Percentiles rank a stretch among this genome's conserved stretches.
phyloP scores from a whole-genome alignment of 768 basidiomycete species.

The Trametes elegans region DNA sequence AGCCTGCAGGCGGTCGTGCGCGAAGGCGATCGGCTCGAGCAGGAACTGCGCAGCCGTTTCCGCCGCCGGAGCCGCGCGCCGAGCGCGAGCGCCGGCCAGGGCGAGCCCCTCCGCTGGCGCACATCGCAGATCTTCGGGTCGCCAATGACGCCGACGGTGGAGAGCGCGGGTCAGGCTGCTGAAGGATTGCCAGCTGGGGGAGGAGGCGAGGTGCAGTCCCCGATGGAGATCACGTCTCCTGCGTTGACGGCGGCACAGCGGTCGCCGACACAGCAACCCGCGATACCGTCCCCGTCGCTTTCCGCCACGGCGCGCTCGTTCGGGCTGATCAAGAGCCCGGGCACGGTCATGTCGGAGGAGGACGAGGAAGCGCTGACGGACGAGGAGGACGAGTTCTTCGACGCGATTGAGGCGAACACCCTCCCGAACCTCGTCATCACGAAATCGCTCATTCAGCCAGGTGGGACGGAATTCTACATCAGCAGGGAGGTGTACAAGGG shows the following conservation, averaged over 20 bases:
- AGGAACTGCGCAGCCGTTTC: slow-evolving; percentile 65
- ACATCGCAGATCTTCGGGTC: slow-evolving; percentile 11
- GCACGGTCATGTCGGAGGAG: slow-evolving; percentile 25
- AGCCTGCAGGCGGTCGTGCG: slow-evolving; percentile 81
- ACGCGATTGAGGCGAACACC: slow-evolving; percentile 85
- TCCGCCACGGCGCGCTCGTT: not conserved
- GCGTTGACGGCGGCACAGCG: slow-evolving; percentile 19
- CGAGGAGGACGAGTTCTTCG: slow-evolving; percentile 96
- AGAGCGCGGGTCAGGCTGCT: too few species aligned
- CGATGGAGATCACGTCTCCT: slow-evolving; percentile 20
- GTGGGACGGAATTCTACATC: slow-evolving; percentile 34
- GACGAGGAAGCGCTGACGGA: slow-evolving; percentile 50
- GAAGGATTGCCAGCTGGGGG: too few species aligned
- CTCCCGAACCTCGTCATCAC: slow-evolving; percentile 75
- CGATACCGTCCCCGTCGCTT: not conserved
- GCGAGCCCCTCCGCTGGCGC: slow-evolving; percentile 22
- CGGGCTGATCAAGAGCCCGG: slow-evolving; percentile 8
- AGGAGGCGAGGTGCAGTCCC: too few species aligned
- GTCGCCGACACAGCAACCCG: slow-evolving; percentile 1
- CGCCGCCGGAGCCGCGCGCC: slow-evolving; percentile 52
- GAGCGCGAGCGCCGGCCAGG: slow-evolving; percentile 32
- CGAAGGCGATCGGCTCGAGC: slow-evolving; percentile 83
- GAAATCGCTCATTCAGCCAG: slow-evolving; percentile 50
- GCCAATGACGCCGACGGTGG: not conserved
- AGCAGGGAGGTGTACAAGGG: slow-evolving; percentile 55